A percentile compares a stretch with the other conserved stretches of the same genome.
Evolutionary conservation across 257 asterid genomes (phyloP).

Genomic region (Nicotiana obtusifolia): DNA sequence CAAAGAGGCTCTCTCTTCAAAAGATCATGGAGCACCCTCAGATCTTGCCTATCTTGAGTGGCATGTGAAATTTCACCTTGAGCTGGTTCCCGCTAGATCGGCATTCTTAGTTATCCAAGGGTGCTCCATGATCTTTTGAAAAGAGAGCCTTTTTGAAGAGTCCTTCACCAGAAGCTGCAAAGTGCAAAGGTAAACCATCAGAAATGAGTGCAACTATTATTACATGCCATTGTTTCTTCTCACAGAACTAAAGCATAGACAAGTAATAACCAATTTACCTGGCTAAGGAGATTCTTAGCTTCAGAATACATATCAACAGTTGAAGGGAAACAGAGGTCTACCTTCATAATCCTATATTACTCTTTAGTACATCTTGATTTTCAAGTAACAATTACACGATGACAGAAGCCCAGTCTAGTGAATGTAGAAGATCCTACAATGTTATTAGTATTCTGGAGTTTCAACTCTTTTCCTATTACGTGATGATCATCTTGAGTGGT

Average conservation of each 20-base stretch:
- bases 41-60: slow-evolving; percentile 34
- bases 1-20: slow-evolving; percentile 67
- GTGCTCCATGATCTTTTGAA: slow-evolving; percentile 66
- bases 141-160: slow-evolving; percentile 72
- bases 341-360: slow-evolving; percentile 62
- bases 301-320: slow-evolving; percentile 48
- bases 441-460: too few species aligned
- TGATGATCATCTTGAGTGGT: too few species aligned
- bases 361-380: slow-evolving; percentile 4
- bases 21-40: slow-evolving; percentile 83
- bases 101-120: slow-evolving; percentile 75
- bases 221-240: neutral
- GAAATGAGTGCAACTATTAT: neutral
- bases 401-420: neutral
- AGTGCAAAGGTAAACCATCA: slow-evolving; percentile 14
- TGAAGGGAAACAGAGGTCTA: slow-evolving; percentile 85
- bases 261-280: slow-evolving; percentile 33
- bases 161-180: slow-evolving; percentile 88
- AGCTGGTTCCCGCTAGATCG: slow-evolving; percentile 34
- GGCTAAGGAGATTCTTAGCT: slow-evolving; percentile 73
- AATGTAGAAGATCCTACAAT: too few species aligned
- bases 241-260: neutral
- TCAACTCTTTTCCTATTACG: too few species aligned
- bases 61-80: slow-evolving; percentile 14
- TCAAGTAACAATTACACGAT: neutral